Base-by-base conservation (phyloP, 805 yeast species). In the Teunomyces gatunensis region DNA sequence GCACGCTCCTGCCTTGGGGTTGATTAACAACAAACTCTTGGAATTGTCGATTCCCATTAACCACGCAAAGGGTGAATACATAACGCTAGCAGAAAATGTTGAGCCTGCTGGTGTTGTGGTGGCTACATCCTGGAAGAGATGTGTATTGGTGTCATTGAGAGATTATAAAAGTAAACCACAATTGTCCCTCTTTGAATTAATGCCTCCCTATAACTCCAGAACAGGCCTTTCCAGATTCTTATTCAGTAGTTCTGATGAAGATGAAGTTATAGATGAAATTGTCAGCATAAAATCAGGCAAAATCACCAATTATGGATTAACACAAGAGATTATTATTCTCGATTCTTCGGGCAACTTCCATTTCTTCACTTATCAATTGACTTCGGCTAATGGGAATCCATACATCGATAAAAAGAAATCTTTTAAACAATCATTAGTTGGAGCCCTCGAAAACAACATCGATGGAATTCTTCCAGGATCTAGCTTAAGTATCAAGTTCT, bases 41-140 rank as follows among this genome's bases (percentile, higher is more conserved):
- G 74, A 71, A 36, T 67, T 84, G 5, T 56, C 69, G 1, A 63
- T 74, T 15, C 71, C 74, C 12, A 52, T 73, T 25, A 61, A 64
- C 47, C 35, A 54, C 11, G 54, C 46, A 3, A 63, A 55, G 44
- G 70, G 71, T n/a, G 97, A 91, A 60, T 59, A 62, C 27, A 69
- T 89, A 13, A 78, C 81, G 1, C 56, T 73, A 33, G 76, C 85
- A 1, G 79, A 81, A 46, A 78, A 78, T 50, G 74, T 85, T 9
- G 89, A 83, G 53, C 91, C 94, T 0, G 81, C 86, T 1, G 96
- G 96, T 2, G 71, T 89, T 4, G 72, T 85, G 0, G 58, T 85
- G 6, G 79, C 89, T 6, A 89, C 97, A 0, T 79, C 87, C 3
- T 69, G 78, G 51, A 89, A 89, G 20, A 73, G 91, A 50, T 79